Evolutionary conservation across 371 early-diverging fungal genomes (phyloP), one percentile per base, ranked within the genome.

Genomic region (Mortierella sp.): DNA sequence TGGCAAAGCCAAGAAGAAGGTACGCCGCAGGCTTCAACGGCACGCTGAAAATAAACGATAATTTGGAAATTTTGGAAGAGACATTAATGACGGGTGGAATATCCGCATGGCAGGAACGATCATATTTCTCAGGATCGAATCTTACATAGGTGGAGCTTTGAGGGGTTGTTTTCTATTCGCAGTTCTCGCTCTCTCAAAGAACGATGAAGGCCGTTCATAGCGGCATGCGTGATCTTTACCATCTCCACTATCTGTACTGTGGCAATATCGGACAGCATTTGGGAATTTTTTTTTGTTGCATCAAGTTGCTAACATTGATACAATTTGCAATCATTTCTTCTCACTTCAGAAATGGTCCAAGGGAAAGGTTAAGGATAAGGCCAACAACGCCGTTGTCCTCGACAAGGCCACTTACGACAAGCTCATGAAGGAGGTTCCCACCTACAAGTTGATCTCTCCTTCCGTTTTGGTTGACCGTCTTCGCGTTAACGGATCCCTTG

Each of bases 401-500:
- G 86, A 86, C 74, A 83, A 84, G 73, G 67, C 86, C 56, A 84
- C 85, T 65, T 82, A 82, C 65, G 86, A 86, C 69, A 86, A 86
- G 78, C 68, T 86, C 51, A 79, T 93, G 92, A 99, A 99, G 95
- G 99, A 99, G 88, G 97, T 96, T 47, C 99, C 98, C 76, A 96
- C 98, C 85, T 98, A 96, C 94, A 98, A 97, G 92, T 91, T 99
- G 82, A 94, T 99, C 85, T 96, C 98, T 26, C 96, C 97, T 72
- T 96, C 98, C 69, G 95, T 98, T 66, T 89, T 99, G 70, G 98
- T 98, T 67, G 99, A 99, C 89, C 96, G 99, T 88, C 95, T 98
- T 75, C 93, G 95, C 83, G 90, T 99, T 88, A 96, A 95, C 93
- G 99, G 96, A 83, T 97, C 98, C 62, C 89, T 98, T 64, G 99